Base-by-base conservation (phyloP, 2,329 filamentous ascomycete species). In the Elsinoe australis region DNA sequence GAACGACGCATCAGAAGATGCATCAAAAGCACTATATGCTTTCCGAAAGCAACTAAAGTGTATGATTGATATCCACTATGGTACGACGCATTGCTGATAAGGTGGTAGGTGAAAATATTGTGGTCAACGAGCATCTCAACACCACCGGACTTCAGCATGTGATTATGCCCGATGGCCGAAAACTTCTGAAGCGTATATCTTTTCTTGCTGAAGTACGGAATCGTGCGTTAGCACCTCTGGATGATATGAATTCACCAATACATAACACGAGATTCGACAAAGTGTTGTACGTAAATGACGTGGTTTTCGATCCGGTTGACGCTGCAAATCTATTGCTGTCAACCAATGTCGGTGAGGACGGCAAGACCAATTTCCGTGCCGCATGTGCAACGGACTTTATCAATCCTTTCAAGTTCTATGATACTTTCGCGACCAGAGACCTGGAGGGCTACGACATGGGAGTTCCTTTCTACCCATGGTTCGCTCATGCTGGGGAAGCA, bases 121-220 rank as follows among this genome's bases (percentile, higher is more conserved):
- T 87, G 47, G 70, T 84, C 5, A 74, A 71, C 39, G 82, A 77
- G 33, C 71, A 79, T 54, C 64, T 87, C 34, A 68, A 80, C 51
- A 59, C 80, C 32, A 63, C 66, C n/a, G 64, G 66, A 1, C 69
- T 87, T 1, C 75, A 76, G 4, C 76, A 75, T 47, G 68, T 85
- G 36, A 74, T 69, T 2, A 67, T 85, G 28, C 80, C 82, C 2
- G 77, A 76, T 50, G 82, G 82, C 0, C 71, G 74, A 31, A 67
- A 69, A 32, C 75, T 79, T n/a, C 70, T 82, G 29, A 86, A 86
- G 62, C 75, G 85, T n/a, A 80, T 88, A 34, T 75, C 80, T 22
- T 87, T 82, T 62, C 70, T 88, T 15, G 82, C 85, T 9, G 78
- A 83, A 60, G 79, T 86, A 42, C 76, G 85, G 42, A 88, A 88